These are phyloP conservation scores for Solidago caesia DNA, from an alignment of 129 eudicot species.

Conservation along the genomic window DNA sequence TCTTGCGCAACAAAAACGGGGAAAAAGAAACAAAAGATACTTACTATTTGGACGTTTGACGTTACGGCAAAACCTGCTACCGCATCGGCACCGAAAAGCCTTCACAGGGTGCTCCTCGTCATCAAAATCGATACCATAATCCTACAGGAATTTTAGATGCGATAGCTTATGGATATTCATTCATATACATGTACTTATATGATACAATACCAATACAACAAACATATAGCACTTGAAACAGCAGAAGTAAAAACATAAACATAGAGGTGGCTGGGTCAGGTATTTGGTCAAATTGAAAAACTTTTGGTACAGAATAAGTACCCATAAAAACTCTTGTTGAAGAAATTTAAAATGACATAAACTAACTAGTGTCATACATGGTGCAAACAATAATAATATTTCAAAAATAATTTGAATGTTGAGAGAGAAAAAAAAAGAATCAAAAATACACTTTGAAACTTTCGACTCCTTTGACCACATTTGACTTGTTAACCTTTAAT, in stretches of 20 bases:
- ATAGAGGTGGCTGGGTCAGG: not conserved
- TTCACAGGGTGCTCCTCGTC: slow-evolving; percentile 84
- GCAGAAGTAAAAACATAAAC: not conserved
- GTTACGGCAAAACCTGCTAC: slow-evolving; percentile 88
- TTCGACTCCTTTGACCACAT: not conserved
- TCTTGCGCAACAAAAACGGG: not conserved
- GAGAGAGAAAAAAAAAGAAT: too few relatives aligned
- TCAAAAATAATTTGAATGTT: not conserved
- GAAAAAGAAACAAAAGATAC: slow-evolving; percentile 20
- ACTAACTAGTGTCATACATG: not conserved
- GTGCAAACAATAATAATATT: not conserved
- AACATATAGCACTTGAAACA: not conserved
- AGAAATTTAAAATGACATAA: not conserved
- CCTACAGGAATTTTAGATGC: slow-evolving; percentile 50
- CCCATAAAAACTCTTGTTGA: too few relatives aligned
- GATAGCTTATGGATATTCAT: slow-evolving; percentile 12
- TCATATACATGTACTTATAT: not conserved
- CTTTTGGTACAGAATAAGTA: not conserved
- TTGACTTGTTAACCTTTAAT: not conserved
- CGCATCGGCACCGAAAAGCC: slow-evolving; percentile 83
- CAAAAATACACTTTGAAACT: not conserved
- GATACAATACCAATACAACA: not conserved
- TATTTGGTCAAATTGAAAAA: not conserved
- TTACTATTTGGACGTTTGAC: slow-evolving; percentile 72
- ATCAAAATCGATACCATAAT: slow-evolving; percentile 94